Conservation (phyloP, 495 filamentous ascomycete genomes). For the Xylaria sp. region DNA sequence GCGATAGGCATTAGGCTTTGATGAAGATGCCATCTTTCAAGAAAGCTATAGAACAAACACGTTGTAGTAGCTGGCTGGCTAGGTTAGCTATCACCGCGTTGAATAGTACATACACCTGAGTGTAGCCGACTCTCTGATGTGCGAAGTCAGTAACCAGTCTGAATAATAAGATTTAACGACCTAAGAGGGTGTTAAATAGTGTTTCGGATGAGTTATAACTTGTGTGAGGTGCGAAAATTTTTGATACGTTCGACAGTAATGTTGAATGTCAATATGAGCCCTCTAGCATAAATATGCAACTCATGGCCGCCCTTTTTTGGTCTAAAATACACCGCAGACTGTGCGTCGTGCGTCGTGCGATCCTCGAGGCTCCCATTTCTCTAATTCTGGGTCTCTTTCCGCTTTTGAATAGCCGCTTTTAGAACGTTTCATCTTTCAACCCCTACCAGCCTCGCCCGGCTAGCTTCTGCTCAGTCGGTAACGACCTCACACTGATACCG, state of each 20-base stretch:
- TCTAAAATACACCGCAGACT: constrained; percentile 13
- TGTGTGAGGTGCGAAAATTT: neutral
- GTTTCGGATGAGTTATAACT: neutral
- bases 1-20: neutral
- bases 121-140: neutral
- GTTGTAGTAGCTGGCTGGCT: neutral
- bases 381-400: neutral
- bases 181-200: neutral
- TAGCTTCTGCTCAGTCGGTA: constrained; percentile 81
- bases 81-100: neutral
- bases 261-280: constrained; percentile 13
- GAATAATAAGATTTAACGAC: neutral
- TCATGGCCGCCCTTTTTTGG: neutral
- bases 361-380: neutral
- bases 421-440: neutral
- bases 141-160: neutral
- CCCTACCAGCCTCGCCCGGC: constrained; percentile 73
- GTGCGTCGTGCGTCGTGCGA: neutral
- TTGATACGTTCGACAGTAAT: neutral
- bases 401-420: neutral
- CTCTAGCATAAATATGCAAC: neutral
- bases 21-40: neutral
- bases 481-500: constrained; percentile 79
- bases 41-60: neutral
- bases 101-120: neutral